Percentiles rank a stretch among this genome's conserved stretches.
phyloP scores from a whole-genome alignment of 441 rosid species.

The Aquilaria agallochum region DNA sequence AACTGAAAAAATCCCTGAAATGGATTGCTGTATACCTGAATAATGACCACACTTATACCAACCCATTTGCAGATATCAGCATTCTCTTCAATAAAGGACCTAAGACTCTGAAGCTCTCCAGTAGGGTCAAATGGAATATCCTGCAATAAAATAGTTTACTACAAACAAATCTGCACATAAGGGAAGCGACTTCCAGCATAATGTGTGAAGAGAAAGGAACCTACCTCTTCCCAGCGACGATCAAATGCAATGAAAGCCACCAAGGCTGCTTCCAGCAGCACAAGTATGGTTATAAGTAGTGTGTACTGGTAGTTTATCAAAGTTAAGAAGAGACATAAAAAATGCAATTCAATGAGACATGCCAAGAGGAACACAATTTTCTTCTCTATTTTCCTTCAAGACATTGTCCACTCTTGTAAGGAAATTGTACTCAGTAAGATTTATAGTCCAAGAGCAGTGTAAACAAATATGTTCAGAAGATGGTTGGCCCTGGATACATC shows the following conservation, averaged over 20 bases:
- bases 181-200: background rate
- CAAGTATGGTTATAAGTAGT: constrained; percentile 49
- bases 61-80: constrained; percentile 75
- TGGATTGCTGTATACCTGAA: constrained; percentile 46
- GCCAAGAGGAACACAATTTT: background rate
- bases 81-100: constrained; percentile 60
- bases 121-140: constrained; percentile 87
- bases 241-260: constrained; percentile 82
- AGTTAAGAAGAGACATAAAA: constrained; percentile 19
- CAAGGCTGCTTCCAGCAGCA: constrained; percentile 70
- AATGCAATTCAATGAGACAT: background rate
- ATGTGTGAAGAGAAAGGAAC: constrained; percentile 7
- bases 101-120: constrained; percentile 70
- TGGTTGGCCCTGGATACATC: no score
- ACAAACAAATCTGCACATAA: background rate
- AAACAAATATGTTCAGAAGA: background rate
- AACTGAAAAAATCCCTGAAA: no score
- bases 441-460: background rate
- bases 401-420: no score
- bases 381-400: no score
- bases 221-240: constrained; percentile 77
- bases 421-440: no score
- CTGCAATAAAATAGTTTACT: constrained; percentile 26
- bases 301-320: constrained; percentile 33
- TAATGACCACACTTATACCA: constrained; percentile 52